Percentiles rank a stretch among this genome's conserved stretches.
Conservation (phyloP, 2,329 filamentous ascomycete species). For the Phaeosphaeria sp. region DNA sequence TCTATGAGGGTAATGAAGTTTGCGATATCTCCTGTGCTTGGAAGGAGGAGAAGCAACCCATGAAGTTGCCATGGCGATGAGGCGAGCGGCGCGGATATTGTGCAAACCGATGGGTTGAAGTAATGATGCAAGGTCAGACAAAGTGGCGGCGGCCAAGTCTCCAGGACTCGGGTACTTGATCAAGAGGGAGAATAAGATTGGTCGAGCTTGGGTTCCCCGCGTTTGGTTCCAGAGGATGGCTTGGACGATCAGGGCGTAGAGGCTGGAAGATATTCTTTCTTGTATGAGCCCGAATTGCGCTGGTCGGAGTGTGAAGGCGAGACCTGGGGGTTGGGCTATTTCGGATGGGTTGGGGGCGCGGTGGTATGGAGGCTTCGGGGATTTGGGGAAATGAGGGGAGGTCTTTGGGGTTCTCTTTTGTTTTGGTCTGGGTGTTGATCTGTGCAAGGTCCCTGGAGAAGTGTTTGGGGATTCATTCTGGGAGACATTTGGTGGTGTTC, state of each 20-base stretch:
- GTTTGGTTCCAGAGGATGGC: conserved; percentile 88
- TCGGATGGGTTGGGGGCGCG: conserved; percentile 6
- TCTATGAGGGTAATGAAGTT: conserved; percentile 51
- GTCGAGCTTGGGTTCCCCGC: conserved; percentile 74
- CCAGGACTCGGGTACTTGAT: conserved; percentile 70
- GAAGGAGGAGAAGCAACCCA: conserved; percentile 72
- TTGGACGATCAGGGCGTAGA: conserved; percentile 82
- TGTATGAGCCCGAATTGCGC: conserved; percentile 79
- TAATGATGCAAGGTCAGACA: conserved; percentile 22
- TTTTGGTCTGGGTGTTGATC: neutral
- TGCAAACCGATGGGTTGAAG: conserved; percentile 40
- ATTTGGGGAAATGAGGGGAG: neutral
- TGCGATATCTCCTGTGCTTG: conserved; percentile 63
- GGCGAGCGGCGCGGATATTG: conserved; percentile 64
- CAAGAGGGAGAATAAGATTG: conserved; percentile 74
- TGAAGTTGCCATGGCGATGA: conserved; percentile 72
- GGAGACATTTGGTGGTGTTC: too few relatives aligned
- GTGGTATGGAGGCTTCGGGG: neutral
- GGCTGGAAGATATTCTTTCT: conserved; percentile 75
- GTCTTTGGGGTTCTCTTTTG: neutral
- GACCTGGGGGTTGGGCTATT: conserved; percentile 22
- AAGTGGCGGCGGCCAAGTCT: conserved; percentile 58
- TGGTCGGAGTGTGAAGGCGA: conserved; percentile 31
- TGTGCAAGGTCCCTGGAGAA: too few relatives aligned
- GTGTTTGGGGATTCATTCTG: too few relatives aligned